Evolutionary conservation across 805 yeast genomes (phyloP), one percentile per base, ranked within the genome.

Genomic region (Hemisphaericaspora nanyangensis): DNA sequence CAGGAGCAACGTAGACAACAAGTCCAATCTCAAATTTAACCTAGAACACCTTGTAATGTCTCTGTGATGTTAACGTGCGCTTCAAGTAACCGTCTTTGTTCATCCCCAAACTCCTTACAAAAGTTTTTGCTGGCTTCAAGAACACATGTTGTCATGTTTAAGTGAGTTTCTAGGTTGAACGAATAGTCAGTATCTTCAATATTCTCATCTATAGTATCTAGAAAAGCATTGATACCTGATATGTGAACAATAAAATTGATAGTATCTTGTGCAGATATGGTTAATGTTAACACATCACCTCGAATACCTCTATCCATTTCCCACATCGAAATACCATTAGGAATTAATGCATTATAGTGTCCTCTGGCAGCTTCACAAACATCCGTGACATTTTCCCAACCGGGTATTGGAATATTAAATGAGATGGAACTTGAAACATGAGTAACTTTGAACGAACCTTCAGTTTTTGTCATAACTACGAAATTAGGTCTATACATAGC

Each of bases 401-500:
- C 61, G 30, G 54, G 31, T 6, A 63, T 54, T 1, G 63, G 63
- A 19, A 63, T 45, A 32, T 59, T 57, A 32, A 65, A 56, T 4
- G 64, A 56, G 2, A 57, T 47, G 13, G 58, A 63, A 6, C 64
- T 51, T 16, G 65, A 52, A 4, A 65, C 46, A 35, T 65, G 68
- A 13, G 56, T 49, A 7, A 65, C 39, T 37, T 55, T 56, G 44
- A 50, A 43, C 46, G 37, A 37, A 19, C 38, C 40, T 5, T 40
- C 46, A 20, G 40, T 47, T 38, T 45, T 53, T 6, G 49, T 46
- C 2, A 61, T 38, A 5, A 65, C 53, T 6, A 61, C 68, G 34
- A 68, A 37, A 44, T 66, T 64, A n/a, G 72, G 72, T 30, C 72
- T 49, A 44, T 67, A 67, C 51, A 63, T 54, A 17, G 51, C 49